Base-by-base conservation (phyloP, 805 yeast genomes). In the Wickerhamiella kazuoi region DNA sequence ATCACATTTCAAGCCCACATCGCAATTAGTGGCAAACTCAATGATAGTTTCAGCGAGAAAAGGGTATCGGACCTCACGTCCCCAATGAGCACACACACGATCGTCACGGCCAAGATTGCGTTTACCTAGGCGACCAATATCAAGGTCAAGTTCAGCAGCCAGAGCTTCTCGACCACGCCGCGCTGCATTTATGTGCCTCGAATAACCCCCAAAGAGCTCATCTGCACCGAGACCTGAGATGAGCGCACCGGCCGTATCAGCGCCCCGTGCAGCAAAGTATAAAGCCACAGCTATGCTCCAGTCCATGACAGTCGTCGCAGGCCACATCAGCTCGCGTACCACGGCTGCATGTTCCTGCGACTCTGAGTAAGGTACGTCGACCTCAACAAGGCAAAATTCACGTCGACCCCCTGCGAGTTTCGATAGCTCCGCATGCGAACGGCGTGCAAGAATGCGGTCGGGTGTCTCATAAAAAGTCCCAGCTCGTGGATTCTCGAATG, bases 221-320 rank as follows among this genome's bases (percentile, higher is more conserved):
- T 90, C 99, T 0, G 98, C 98, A 1, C 99, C 99, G 11, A 90
- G 64, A 0, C 99, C 99, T 39, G 94, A 81, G 28, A 90, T 62
- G 7, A 90, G 56, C 0, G 90, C 94, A 46, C 73, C 70, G 7
- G 83, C 69, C 7, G 58, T 54, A 16, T 84, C 69, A 13, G 30
- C 37, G 7, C 79, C 80, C 44, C 71, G 64, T 2, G 94, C 69
- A 0, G 97, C 96, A 61, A 84, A 90, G 54, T 76, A 84, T 52
- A 90, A 90, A 0, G 99, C 98, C 44, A 87, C 73, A 1, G 96
- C 96, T 38, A 90, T 90, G 1, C 94, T 80, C 18, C 84, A 59
- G 56, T 90, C 99, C 97, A 90, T 90, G 46, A 84, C 97, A 0
- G 95, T 84, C 34, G 71, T 67, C 43, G 75, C 72, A 0, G 99